Percentiles rank a stretch among this genome's conserved stretches.
These are phyloP conservation scores for Saccharomycopsis babjevae DNA, from an alignment of 805 yeast genomes.

Conservation along the genomic window DNA sequence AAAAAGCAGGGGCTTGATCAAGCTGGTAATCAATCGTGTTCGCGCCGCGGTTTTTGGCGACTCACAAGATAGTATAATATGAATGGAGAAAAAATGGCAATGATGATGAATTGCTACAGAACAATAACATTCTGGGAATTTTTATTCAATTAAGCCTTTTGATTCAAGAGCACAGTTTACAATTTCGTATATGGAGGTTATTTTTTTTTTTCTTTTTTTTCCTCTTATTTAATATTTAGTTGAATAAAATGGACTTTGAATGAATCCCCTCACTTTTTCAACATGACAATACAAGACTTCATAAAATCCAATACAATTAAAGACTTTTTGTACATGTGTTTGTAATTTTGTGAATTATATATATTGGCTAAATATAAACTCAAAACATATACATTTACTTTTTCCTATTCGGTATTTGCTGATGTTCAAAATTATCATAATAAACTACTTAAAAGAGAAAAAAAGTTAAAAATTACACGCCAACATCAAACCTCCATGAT, in stretches of 20 bases:
- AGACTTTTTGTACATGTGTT: too few species aligned
- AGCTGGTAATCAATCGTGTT: conserved; percentile 45
- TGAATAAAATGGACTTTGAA: too few species aligned
- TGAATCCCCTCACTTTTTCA: too few species aligned
- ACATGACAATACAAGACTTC: too few species aligned
- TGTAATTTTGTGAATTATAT: too few species aligned
- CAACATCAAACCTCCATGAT: background rate
- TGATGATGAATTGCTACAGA: background rate
- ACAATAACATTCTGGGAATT: background rate
- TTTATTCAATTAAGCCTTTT: background rate
- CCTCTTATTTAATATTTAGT: too few species aligned
- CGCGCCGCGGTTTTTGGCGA: conserved; percentile 28
- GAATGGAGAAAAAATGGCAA: background rate
- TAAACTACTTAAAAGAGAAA: background rate
- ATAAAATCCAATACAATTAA: too few species aligned
- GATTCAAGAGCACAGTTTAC: background rate
- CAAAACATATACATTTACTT: too few species aligned
- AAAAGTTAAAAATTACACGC: background rate
- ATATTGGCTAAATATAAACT: too few species aligned
- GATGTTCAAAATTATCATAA: background rate
- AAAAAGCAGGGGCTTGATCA: conserved; percentile 55
- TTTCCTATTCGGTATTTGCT: background rate
- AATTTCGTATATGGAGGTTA: too few species aligned
- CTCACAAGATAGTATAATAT: background rate
- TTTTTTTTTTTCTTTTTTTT: too few species aligned